Conservation (phyloP, 2,329 filamentous ascomycete genomes). For the Endothia cerciana region DNA sequence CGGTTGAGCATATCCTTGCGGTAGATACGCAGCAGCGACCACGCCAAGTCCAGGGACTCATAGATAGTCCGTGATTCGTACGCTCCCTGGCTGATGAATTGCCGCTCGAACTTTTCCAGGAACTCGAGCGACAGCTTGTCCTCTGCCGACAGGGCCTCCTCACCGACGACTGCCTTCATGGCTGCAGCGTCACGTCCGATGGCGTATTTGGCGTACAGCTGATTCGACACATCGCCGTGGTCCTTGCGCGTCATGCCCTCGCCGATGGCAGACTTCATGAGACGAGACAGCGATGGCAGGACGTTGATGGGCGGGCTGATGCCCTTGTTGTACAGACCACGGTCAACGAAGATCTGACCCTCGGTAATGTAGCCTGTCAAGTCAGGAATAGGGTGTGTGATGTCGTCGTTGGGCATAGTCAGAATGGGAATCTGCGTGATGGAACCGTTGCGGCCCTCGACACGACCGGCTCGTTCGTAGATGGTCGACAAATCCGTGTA, state of each 20-base stretch:
- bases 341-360: constrained; percentile 97
- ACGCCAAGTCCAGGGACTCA: constrained; percentile 93
- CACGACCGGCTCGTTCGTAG: constrained; percentile 98
- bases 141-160: constrained; percentile 92
- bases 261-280: constrained; percentile 99
- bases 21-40: constrained; percentile 95
- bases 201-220: constrained; percentile 99
- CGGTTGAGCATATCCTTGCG: constrained; percentile 98
- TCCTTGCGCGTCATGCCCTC: constrained; percentile 96
- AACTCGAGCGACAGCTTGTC: constrained; percentile 99
- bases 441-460: constrained; percentile 93
- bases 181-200: constrained; percentile 97
- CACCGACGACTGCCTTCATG: constrained; percentile 99
- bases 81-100: constrained; percentile 87
- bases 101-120: constrained; percentile 96
- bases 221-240: constrained; percentile 98
- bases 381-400: constrained; percentile 98
- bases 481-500: constrained; percentile 99
- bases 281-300: constrained; percentile 92
- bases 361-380: constrained; percentile 99
- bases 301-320: constrained; percentile 99
- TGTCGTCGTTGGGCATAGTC: constrained; percentile 99
- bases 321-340: constrained; percentile 91
- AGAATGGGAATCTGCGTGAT: constrained; percentile 99
- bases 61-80: constrained; percentile 92